These are phyloP conservation scores for Rhizoclosmatium sp. DNA, from an alignment of 192 early-diverging fungal species.

Conservation along the genomic window DNA sequence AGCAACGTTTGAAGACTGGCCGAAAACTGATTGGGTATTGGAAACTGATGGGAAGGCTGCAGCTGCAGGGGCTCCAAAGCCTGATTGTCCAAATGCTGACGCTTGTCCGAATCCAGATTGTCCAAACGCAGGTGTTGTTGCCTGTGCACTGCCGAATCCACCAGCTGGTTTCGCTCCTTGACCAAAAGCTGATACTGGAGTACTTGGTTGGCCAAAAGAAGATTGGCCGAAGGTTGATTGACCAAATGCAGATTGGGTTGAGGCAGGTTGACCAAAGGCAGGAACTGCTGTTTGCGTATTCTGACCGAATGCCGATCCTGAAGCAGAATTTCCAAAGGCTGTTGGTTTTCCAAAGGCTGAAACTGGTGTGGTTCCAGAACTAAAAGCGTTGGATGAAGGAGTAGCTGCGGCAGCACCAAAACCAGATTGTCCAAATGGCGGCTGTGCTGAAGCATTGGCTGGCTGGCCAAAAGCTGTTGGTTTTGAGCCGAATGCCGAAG, in stretches of 20 bases:
- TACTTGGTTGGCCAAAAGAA: conserved; percentile 23
- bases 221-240: conserved; percentile 23
- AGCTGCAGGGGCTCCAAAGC: conserved; percentile 8
- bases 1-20: background rate
- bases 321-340: background rate
- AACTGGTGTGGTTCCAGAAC: background rate
- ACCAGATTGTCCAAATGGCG: conserved; percentile 21
- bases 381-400: background rate
- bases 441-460: background rate
- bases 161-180: background rate
- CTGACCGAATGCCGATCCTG: background rate
- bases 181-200: background rate
- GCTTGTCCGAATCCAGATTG: conserved; percentile 21
- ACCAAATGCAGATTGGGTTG: conserved; percentile 19
- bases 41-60: conserved; percentile 11
- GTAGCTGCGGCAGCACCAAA: background rate
- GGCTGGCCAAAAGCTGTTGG: conserved; percentile 15
- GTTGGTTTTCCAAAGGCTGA: conserved; percentile 9
- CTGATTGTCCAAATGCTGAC: conserved; percentile 4
- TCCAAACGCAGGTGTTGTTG: conserved; percentile 19
- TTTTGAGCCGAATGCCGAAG: conserved; percentile 11
- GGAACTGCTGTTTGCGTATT: background rate
- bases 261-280: conserved; percentile 26
- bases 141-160: conserved; percentile 20
- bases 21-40: conserved; percentile 20